Evolutionary conservation across 345 rosid genomes (phyloP).

Genomic region (Anastatica hierochuntica): DNA sequence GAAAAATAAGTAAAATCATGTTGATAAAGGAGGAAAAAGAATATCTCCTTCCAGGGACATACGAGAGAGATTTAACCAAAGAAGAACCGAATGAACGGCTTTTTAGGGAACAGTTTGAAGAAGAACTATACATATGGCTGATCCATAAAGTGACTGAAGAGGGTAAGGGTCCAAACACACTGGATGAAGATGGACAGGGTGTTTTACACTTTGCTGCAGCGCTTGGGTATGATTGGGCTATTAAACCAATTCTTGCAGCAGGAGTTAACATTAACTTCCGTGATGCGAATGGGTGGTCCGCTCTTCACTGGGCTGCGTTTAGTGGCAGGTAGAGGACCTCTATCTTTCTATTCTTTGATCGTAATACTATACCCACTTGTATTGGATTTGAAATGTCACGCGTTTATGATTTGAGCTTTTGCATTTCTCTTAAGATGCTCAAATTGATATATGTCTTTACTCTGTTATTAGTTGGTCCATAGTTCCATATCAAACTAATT

Average conservation of each 20-base stretch:
- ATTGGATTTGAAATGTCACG: too few relatives aligned
- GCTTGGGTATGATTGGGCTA: conserved; percentile 87
- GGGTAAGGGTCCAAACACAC: conserved; percentile 62
- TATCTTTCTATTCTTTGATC: conserved; percentile 11
- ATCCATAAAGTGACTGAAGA: conserved; percentile 57
- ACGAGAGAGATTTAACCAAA: conserved; percentile 23
- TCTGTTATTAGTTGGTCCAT: neutral
- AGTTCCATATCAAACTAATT: neutral
- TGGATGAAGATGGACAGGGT: conserved; percentile 75
- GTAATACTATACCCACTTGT: too few relatives aligned
- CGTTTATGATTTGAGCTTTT: too few relatives aligned
- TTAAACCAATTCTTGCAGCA: conserved; percentile 53
- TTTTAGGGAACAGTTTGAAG: conserved; percentile 45
- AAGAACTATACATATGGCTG: conserved; percentile 68
- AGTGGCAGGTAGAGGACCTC: conserved; percentile 62
- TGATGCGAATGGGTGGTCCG: conserved; percentile 89
- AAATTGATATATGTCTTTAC: neutral
- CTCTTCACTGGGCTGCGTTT: conserved; percentile 95
- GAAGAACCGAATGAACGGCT: conserved; percentile 28
- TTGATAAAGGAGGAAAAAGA: conserved; percentile 69
- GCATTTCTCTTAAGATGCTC: too few relatives aligned
- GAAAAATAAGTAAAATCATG: conserved; percentile 43
- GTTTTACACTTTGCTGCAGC: conserved; percentile 72
- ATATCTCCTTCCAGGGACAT: conserved; percentile 24
- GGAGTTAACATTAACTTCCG: conserved; percentile 87